Evolutionary conservation across 2,329 filamentous ascomycete genomes (phyloP).

Genomic region (Myriosclerotinia curreyana): DNA sequence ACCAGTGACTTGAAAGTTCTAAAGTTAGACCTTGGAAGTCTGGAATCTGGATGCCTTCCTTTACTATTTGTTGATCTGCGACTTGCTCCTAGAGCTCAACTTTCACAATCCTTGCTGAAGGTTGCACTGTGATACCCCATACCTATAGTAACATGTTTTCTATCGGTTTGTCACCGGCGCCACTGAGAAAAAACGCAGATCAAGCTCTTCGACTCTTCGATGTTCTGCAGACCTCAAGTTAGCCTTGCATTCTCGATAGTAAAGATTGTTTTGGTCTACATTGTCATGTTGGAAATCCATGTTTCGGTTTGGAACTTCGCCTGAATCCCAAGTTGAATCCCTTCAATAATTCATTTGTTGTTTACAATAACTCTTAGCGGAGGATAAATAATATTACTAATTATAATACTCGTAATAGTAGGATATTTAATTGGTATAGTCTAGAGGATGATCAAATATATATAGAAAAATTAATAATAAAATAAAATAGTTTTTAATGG

Average conservation of each 20-base stretch:
- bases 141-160: background rate
- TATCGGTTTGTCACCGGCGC: background rate
- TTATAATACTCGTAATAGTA: too few relatives aligned
- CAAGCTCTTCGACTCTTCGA: background rate
- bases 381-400: too few relatives aligned
- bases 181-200: background rate
- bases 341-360: background rate
- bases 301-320: background rate
- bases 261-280: background rate
- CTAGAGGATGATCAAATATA: too few relatives aligned
- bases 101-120: background rate
- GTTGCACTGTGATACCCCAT: background rate
- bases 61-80: background rate
- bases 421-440: too few relatives aligned
- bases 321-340: background rate
- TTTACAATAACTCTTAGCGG: too few relatives aligned
- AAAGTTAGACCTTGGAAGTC: too few relatives aligned
- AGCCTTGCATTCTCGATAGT: background rate
- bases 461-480: too few relatives aligned
- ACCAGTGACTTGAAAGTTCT: too few relatives aligned
- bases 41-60: too few relatives aligned
- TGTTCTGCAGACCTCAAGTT: background rate
- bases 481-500: too few relatives aligned
- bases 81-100: background rate
- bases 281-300: background rate